Evolutionary conservation across 2,329 filamentous ascomycete genomes (phyloP).

Genomic region (Aureobasidium leucospermi): DNA sequence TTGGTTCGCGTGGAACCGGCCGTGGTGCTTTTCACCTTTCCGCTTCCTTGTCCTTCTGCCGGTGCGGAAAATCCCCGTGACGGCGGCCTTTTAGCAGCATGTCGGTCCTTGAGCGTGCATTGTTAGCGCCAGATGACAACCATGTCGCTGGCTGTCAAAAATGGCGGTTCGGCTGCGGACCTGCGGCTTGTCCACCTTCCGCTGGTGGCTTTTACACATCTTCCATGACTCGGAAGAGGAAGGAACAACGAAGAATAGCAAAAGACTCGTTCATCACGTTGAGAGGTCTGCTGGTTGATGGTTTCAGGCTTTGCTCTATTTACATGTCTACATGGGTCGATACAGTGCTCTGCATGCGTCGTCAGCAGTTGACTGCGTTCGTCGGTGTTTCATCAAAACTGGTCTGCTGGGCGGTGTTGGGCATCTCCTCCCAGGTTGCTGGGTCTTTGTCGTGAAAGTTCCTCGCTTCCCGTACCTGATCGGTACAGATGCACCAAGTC

Average conservation of each 20-base stretch:
- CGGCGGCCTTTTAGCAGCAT: not conserved
- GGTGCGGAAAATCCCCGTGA: not conserved
- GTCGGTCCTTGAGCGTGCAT: not conserved
- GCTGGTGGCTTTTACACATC: not conserved
- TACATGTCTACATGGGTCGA: not conserved
- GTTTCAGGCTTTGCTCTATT: constrained; percentile 5
- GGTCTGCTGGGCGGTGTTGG: constrained; percentile 7
- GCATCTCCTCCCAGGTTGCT: constrained; percentile 5
- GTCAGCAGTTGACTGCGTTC: not conserved
- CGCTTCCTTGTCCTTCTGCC: not conserved
- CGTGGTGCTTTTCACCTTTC: not conserved
- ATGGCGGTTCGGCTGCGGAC: constrained; percentile 6
- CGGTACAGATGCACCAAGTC: not conserved
- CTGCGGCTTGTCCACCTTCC: not conserved
- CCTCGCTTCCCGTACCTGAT: constrained; percentile 7
- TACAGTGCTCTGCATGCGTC: constrained; percentile 6
- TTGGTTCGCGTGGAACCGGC: not conserved
- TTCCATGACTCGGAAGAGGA: not conserved
- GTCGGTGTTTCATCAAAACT: constrained; percentile 2
- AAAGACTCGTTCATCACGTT: not conserved
- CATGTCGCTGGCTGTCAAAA: constrained; percentile 2
- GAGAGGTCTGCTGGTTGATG: not conserved
- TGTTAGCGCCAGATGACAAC: not conserved
- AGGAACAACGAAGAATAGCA: not conserved
- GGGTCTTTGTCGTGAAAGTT: constrained; percentile 7